These are phyloP conservation scores for Pseudohyphozyma bogoriensis DNA, from an alignment of 768 basidiomycete species.

Conservation along the genomic window DNA sequence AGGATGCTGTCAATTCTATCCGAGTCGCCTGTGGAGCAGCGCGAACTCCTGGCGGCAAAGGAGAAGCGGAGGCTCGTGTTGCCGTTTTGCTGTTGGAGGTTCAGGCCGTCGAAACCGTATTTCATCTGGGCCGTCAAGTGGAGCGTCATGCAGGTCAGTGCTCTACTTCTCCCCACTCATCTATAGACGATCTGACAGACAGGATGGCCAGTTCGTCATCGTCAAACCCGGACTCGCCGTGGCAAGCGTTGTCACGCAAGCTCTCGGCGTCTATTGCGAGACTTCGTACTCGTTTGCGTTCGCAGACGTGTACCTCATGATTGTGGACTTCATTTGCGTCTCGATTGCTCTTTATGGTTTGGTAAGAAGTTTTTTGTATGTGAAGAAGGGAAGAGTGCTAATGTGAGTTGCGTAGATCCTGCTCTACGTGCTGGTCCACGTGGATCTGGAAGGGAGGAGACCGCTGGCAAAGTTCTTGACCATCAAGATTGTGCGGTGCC, in stretches of 20 bases:
- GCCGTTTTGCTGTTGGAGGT: conserved; percentile 1
- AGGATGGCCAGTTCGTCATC: background rate
- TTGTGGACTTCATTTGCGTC: background rate
- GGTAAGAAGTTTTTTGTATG: background rate
- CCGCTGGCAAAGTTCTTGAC: no score
- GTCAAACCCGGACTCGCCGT: background rate
- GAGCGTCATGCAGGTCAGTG: background rate
- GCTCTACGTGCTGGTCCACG: no score
- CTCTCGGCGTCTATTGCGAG: background rate
- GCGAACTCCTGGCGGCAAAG: background rate
- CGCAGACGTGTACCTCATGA: background rate
- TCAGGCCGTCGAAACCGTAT: background rate
- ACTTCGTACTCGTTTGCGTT: background rate
- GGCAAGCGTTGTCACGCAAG: background rate
- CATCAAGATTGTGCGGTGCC: no score
- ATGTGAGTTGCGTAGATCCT: no score
- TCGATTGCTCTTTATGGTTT: background rate
- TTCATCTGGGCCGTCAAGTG: background rate
- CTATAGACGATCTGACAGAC: background rate
- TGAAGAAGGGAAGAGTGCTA: no score
- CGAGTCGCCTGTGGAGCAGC: background rate
- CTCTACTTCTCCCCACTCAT: background rate
- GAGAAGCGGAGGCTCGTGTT: background rate
- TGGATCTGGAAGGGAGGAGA: no score
- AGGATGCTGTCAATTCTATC: background rate